A percentile compares a stretch with the other conserved stretches of the same genome.
phyloP scores from a whole-genome alignment of 2,329 filamentous ascomycete species.

The Bipolaris oryzae region DNA sequence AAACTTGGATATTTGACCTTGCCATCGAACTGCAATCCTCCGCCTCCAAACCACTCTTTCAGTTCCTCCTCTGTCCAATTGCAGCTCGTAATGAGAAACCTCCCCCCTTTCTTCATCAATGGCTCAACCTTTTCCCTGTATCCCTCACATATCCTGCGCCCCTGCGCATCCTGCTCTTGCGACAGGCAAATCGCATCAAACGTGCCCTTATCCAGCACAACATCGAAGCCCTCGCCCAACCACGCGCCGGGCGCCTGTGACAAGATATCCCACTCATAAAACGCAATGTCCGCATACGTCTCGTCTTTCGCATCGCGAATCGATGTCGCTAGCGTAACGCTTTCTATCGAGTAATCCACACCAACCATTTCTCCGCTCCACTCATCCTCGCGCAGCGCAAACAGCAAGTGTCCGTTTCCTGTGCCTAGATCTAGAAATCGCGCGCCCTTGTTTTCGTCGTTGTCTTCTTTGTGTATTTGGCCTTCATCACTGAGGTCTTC shows the following conservation, averaged over 20 bases:
- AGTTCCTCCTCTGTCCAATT: conserved; percentile 97
- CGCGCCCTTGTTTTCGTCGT: conserved; percentile 20
- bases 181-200: conserved; percentile 93
- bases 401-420: conserved; percentile 91
- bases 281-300: conserved; percentile 50
- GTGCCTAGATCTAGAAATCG: conserved; percentile 87
- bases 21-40: conserved; percentile 65
- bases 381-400: conserved; percentile 71
- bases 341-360: conserved; percentile 82
- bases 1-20: conserved; percentile 84
- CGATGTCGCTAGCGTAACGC: conserved; percentile 73
- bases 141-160: conserved; percentile 70
- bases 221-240: conserved; percentile 75
- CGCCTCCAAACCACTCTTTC: conserved; percentile 72
- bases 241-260: conserved; percentile 56
- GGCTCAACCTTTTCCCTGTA: conserved; percentile 73
- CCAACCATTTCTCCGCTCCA: conserved; percentile 78
- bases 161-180: conserved; percentile 58
- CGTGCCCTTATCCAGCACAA: conserved; percentile 96
- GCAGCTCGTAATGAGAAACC: conserved; percentile 89
- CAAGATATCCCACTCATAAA: conserved; percentile 61
- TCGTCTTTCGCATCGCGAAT: conserved; percentile 55
- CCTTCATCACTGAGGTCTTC: conserved; percentile 58
- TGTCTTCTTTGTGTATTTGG: conserved; percentile 51
- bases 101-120: conserved; percentile 72